Evolutionary conservation across 1,284 basidiomycete genomes (phyloP).

Genomic region (Cryptococcus depauperatus): DNA sequence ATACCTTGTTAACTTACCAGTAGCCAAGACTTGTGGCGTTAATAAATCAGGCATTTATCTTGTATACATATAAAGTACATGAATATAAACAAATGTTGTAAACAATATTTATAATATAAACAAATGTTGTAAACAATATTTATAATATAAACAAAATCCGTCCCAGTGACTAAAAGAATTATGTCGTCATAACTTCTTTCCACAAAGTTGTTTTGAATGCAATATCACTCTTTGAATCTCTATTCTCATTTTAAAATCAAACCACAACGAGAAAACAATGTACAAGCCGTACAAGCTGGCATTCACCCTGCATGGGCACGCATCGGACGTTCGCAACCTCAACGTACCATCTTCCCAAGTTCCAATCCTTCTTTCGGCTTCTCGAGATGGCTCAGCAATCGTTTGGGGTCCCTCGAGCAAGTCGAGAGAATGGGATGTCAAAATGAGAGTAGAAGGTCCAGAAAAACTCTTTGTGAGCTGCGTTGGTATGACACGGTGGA

Average conservation of each 20-base stretch:
- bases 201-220: no score
- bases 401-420: constrained; percentile 61
- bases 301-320: constrained; percentile 55
- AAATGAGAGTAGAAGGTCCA: constrained; percentile 73
- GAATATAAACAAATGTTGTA: no score
- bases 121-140: no score
- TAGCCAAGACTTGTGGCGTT: constrained; percentile 30
- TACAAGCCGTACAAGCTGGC: constrained; percentile 65
- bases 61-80: no score
- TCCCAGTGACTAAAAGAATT: no score
- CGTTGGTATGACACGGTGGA: constrained; percentile 29
- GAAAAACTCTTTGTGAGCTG: constrained; percentile 56
- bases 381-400: constrained; percentile 81
- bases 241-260: not conserved
- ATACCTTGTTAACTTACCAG: constrained; percentile 16
- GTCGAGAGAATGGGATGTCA: constrained; percentile 56
- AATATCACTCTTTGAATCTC: not conserved
- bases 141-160: no score
- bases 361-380: constrained; percentile 64
- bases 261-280: constrained; percentile 4
- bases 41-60: constrained; percentile 39
- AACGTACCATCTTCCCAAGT: constrained; percentile 19
- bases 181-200: no score
- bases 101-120: no score
- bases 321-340: constrained; percentile 38